These are phyloP conservation scores for Mrakia frigida DNA, from an alignment of 768 basidiomycete genomes.

Conservation along the genomic window DNA sequence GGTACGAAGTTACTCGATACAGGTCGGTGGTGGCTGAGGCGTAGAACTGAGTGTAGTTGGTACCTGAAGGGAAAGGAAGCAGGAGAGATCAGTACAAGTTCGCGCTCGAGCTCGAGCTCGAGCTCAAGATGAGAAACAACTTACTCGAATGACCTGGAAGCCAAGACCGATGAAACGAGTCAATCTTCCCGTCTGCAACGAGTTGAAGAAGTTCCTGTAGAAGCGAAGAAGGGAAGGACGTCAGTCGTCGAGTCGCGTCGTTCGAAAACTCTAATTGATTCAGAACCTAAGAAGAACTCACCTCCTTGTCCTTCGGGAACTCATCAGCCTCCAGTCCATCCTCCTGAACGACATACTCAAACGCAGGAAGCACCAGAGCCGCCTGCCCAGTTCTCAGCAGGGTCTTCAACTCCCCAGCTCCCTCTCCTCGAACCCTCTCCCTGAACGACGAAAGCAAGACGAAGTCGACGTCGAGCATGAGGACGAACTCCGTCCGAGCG, in stretches of 20 bases:
- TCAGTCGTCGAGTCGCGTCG: conserved; percentile 1
- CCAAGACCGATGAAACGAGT: conserved; percentile 76
- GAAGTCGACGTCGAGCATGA: conserved; percentile 91
- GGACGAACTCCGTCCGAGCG: conserved; percentile 73
- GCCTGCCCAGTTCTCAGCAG: conserved; percentile 57
- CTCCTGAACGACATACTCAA: conserved; percentile 65
- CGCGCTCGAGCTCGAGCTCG: background rate
- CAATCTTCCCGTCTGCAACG: conserved; percentile 55
- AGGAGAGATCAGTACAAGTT: background rate
- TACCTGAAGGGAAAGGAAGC: conserved; percentile 45
- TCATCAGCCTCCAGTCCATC: conserved; percentile 57
- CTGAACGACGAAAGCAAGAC: conserved; percentile 76
- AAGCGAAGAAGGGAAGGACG: conserved; percentile 41
- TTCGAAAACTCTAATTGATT: background rate
- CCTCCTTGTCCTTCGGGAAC: conserved; percentile 69
- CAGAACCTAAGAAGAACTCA: conserved; percentile 39
- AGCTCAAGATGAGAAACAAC: background rate
- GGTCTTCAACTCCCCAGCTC: conserved; percentile 36
- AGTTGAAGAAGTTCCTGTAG: conserved; percentile 53
- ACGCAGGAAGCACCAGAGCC: conserved; percentile 78
- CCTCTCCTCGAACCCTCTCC: conserved; percentile 51
- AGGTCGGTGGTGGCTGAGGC: conserved; percentile 57
- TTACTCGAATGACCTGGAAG: conserved; percentile 61
- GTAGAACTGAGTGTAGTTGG: conserved; percentile 68
- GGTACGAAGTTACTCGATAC: conserved; percentile 67